A percentile compares a stretch with the other conserved stretches of the same genome.
Evolutionary conservation across 345 rosid genomes (phyloP).

Genomic region (Aethionema arabicum): DNA sequence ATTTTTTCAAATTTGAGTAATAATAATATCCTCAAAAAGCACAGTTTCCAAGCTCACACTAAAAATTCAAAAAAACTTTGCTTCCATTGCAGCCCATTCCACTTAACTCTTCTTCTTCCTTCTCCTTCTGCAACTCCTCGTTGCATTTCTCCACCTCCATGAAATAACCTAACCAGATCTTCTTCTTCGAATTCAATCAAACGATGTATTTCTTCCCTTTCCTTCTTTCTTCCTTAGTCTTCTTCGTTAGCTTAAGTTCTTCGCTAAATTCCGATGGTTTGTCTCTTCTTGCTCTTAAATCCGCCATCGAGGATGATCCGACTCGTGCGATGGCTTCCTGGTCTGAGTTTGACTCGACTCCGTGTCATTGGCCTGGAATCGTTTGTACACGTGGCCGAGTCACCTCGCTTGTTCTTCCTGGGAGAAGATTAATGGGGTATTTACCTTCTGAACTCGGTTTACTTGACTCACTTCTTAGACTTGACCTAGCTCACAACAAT

Average conservation of each 20-base stretch:
- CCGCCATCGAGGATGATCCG: conserved; percentile 68
- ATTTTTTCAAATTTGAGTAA: conserved; percentile 6
- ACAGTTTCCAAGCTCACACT: conserved; percentile 24
- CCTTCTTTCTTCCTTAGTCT: conserved; percentile 24
- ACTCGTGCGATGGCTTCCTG: conserved; percentile 55
- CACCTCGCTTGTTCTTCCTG: conserved; percentile 57
- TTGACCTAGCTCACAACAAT: conserved; percentile 62
- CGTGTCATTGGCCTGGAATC: conserved; percentile 84
- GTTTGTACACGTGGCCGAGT: conserved; percentile 60
- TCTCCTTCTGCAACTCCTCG: conserved; percentile 57
- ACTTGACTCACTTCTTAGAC: conserved; percentile 58
- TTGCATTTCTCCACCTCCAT: conserved; percentile 41
- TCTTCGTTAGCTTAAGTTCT: conserved; percentile 26
- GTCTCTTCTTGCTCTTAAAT: conserved; percentile 84
- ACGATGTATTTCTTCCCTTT: conserved; percentile 27
- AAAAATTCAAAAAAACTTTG: conserved; percentile 29
- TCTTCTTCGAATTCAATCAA: conserved; percentile 4
- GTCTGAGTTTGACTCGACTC: conserved; percentile 71
- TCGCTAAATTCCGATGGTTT: conserved; percentile 75
- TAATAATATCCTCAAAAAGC: not conserved
- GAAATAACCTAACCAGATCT: conserved; percentile 2
- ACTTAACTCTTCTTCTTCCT: conserved; percentile 25
- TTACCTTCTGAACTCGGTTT: conserved; percentile 87
- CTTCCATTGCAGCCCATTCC: conserved; percentile 13
- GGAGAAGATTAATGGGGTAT: conserved; percentile 61